A percentile compares a stretch with the other conserved stretches of the same genome.
Conservation (phyloP, 2,329 filamentous ascomycete species). For the Pseudopithomyces chartarum region DNA sequence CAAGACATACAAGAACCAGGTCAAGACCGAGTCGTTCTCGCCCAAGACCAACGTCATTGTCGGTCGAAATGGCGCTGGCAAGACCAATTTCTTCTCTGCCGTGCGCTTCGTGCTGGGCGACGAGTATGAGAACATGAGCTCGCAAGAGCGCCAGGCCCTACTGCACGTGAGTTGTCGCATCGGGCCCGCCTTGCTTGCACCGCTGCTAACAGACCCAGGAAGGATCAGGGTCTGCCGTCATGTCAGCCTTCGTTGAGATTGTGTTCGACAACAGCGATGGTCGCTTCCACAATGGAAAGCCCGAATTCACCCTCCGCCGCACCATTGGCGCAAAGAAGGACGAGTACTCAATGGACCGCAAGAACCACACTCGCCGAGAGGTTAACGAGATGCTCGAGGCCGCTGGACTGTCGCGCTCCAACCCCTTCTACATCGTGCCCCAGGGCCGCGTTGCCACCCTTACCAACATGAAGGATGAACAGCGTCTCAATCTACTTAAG, state of each 20-base stretch:
- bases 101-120: slow-evolving; percentile 98
- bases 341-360: slow-evolving; percentile 96
- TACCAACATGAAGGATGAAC: slow-evolving; percentile 98
- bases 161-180: slow-evolving; percentile 68
- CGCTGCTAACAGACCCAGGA: slow-evolving; percentile 59
- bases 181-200: background rate
- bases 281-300: slow-evolving; percentile 91
- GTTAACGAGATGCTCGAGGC: slow-evolving; percentile 95
- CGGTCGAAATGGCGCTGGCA: slow-evolving; percentile 97
- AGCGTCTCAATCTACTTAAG: slow-evolving; percentile 87
- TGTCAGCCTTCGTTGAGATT: slow-evolving; percentile 99
- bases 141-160: slow-evolving; percentile 92
- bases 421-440: slow-evolving; percentile 98
- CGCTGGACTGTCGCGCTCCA: slow-evolving; percentile 93
- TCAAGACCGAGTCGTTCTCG: slow-evolving; percentile 97
- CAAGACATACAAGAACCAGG: slow-evolving; percentile 99
- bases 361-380: slow-evolving; percentile 91
- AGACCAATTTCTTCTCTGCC: slow-evolving; percentile 99
- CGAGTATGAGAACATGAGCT: slow-evolving; percentile 93
- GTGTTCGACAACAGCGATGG: slow-evolving; percentile 98
- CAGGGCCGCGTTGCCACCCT: slow-evolving; percentile 94
- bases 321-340: slow-evolving; percentile 98
- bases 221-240: slow-evolving; percentile 94
- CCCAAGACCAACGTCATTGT: slow-evolving; percentile 98
- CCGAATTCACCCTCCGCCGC: slow-evolving; percentile 86